Evolutionary conservation across 305 asterid species (phyloP), one percentile per base, ranked within the genome.

Genomic region (Ajuga reptans): DNA sequence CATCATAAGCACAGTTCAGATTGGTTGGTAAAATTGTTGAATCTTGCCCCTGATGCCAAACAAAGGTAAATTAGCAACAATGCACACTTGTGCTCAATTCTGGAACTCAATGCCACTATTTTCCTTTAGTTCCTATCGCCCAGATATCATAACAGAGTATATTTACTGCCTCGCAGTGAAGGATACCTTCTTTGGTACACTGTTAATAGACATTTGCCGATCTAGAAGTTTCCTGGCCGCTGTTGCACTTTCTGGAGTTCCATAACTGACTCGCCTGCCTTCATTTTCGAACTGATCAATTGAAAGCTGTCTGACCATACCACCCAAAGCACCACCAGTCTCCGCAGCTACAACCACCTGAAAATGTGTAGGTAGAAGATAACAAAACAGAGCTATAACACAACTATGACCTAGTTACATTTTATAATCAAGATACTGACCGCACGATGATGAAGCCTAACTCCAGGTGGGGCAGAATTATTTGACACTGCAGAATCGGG

Each of bases 311-410:
- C 99, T 87, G 59, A 92, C 99, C 91, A 95, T 85, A 71, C 99
- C 99, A 76, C 99, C 99, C 73, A 95, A 82, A 70, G 98, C 96
- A 60, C 99, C 98, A 69, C 98, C 89, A 31, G 97, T 89, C 84
- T 91, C 99, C 24, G 99, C 99, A 75, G 99, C 98, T 69, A 95
- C 88, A 69, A 95, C 98, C 43, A 94, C 99, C 99, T 94, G 87
- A 69, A 68, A 71, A 72, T 36, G 63, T 57, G 68, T 69, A 52
- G 21, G 62, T 69, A 39, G 29, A 66, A 77, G 54, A 69, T 45
- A 73, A 75, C 57, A 54, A 61, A 76, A 66, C 49, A 45, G 18
- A 52, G 42, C 33, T 6, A 72, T 9, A 46, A 64, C 52, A 21
- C 57, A 66, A 49, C 50, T 33, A 6, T 39, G 1, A 54, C 74